phyloP scores from a whole-genome alignment of 805 yeast species.

The Wickerhamomyces canadensis region DNA sequence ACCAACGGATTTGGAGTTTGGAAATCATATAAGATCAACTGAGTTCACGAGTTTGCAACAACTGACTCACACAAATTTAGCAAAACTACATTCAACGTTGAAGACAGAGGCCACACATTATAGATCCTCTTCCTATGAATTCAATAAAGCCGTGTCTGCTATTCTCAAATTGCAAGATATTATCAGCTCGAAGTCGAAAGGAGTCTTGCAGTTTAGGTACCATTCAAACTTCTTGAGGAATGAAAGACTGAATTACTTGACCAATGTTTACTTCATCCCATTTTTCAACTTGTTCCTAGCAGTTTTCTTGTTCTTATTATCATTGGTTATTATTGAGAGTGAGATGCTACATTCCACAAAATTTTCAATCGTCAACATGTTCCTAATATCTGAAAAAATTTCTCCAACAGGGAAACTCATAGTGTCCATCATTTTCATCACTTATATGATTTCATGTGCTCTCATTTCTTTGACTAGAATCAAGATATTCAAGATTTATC shows the following conservation, averaged over 20 bases:
- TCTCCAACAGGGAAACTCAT: slow-evolving; percentile 29
- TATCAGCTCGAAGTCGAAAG: slow-evolving; percentile 33
- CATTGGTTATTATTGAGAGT: slow-evolving; percentile 60
- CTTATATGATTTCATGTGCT: slow-evolving; percentile 67
- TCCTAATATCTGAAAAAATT: slow-evolving; percentile 31
- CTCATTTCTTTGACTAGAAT: slow-evolving; percentile 61
- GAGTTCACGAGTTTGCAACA: slow-evolving; percentile 20
- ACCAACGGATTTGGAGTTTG: slow-evolving; percentile 16
- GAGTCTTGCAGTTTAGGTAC: slow-evolving; percentile 27
- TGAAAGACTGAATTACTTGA: slow-evolving; percentile 37
- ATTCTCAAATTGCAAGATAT: slow-evolving; percentile 55
- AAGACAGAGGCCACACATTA: slow-evolving; percentile 46
- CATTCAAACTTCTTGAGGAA: slow-evolving; percentile 25
- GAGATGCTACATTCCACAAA: slow-evolving; percentile 69
- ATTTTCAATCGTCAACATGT: slow-evolving; percentile 52
- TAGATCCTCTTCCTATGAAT: slow-evolving; percentile 52
- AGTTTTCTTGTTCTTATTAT: slow-evolving; percentile 34
- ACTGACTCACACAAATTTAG: slow-evolving; percentile 37
- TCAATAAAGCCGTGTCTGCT: slow-evolving; percentile 41
- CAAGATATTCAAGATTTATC: slow-evolving; percentile 70
- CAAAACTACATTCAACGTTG: slow-evolving; percentile 45
- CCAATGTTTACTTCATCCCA: slow-evolving; percentile 43
- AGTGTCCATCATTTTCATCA: slow-evolving; percentile 37
- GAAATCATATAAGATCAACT: slow-evolving; percentile 21
- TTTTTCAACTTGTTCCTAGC: slow-evolving; percentile 38